phyloP scores from a whole-genome alignment of 257 asterid genomes.

The Solanum chilense region DNA sequence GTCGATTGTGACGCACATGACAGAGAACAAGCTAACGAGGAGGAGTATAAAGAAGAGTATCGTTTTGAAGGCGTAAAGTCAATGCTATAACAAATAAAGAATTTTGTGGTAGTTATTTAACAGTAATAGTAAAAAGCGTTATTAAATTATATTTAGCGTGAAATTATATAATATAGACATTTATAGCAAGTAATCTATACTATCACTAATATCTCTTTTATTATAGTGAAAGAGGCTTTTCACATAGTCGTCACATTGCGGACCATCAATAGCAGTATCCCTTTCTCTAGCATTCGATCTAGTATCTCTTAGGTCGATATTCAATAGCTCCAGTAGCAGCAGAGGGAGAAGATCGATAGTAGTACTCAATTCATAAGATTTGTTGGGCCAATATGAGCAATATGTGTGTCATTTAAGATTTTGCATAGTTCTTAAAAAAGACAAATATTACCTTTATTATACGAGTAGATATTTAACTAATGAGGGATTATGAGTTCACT shows the following conservation, averaged over 20 bases:
- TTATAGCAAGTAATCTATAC: background rate
- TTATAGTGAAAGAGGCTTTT: background rate
- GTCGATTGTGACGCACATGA: background rate
- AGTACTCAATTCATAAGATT: accelerated
- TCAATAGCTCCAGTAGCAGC: too few relatives aligned
- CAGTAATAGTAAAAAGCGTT: too few relatives aligned
- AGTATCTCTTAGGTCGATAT: too few relatives aligned
- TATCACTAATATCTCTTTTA: background rate
- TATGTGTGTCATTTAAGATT: background rate
- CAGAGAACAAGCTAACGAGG: background rate
- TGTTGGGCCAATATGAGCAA: background rate
- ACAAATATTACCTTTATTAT: background rate
- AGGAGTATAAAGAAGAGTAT: background rate
- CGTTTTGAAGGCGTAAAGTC: too few relatives aligned
- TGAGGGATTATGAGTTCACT: background rate
- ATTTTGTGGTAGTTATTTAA: too few relatives aligned
- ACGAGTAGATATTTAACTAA: background rate
- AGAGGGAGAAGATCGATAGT: too few relatives aligned
- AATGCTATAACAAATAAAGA: too few relatives aligned
- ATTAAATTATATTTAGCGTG: too few relatives aligned
- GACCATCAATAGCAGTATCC: too few relatives aligned
- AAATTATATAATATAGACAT: background rate
- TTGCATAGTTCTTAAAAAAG: background rate
- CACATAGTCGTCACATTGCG: background rate
- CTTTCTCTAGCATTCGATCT: too few relatives aligned